phyloP scores from a whole-genome alignment of 208 protist species.

The Novymonas esmeraldas region DNA sequence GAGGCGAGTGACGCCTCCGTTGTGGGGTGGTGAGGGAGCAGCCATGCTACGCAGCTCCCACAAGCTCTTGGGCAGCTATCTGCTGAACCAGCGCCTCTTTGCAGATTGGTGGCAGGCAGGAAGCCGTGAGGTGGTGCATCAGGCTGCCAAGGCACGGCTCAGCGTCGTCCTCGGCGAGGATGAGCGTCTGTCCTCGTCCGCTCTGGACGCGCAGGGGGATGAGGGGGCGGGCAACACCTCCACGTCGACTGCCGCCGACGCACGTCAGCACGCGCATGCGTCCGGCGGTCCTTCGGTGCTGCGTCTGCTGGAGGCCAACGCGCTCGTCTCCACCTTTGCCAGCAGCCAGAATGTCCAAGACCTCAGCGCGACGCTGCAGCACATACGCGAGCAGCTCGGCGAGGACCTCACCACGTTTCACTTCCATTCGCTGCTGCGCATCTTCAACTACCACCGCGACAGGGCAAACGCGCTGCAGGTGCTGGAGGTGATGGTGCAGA shows the following conservation, averaged over 20 bases:
- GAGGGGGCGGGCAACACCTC: neutral
- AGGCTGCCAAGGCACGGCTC: constrained; percentile 50
- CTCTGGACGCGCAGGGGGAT: neutral
- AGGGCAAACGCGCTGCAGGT: constrained; percentile 74
- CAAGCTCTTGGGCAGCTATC: constrained; percentile 40
- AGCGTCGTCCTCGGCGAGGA: constrained; percentile 28
- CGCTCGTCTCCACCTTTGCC: constrained; percentile 67
- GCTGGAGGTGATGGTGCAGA: constrained; percentile 70
- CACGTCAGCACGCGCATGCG: neutral
- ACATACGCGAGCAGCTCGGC: constrained; percentile 73
- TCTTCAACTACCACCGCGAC: constrained; percentile 78
- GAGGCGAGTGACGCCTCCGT: neutral
- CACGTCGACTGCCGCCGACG: neutral
- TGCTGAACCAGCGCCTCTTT: constrained; percentile 67
- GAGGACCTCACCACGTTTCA: constrained; percentile 65
- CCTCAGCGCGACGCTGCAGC: constrained; percentile 66
- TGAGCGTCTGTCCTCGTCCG: neutral
- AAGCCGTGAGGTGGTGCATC: constrained; percentile 69
- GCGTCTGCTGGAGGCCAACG: constrained; percentile 67
- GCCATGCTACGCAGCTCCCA: constrained; percentile 35
- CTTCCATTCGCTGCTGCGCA: constrained; percentile 82
- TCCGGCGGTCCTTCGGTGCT: constrained; percentile 1
- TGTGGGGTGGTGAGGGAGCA: neutral
- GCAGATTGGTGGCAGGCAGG: constrained; percentile 86
- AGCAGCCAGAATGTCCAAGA: constrained; percentile 71